Percentiles rank a stretch among this genome's conserved stretches.
phyloP scores from a whole-genome alignment of 257 asterid genomes.

The Nicotiana undulata region DNA sequence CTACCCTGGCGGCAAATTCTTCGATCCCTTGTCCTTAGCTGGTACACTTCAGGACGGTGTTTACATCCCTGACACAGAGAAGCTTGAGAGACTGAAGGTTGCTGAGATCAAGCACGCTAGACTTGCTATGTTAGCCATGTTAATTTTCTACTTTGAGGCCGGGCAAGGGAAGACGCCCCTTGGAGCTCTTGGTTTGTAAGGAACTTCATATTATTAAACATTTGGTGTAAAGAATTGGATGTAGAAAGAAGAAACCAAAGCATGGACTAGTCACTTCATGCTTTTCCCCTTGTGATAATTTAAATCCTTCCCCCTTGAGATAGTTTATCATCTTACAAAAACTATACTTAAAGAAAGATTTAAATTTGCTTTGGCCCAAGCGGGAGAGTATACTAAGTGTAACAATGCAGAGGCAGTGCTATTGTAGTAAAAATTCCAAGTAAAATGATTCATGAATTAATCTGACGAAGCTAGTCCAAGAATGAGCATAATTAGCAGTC shows the following conservation, averaged over 20 bases:
- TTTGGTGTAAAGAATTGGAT: conserved; percentile 16
- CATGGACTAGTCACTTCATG: conserved; percentile 5
- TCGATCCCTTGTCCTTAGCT: conserved; percentile 68
- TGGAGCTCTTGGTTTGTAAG: conserved; percentile 92
- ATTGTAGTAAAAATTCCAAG: not conserved
- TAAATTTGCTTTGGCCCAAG: not conserved
- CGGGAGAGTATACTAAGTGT: not conserved
- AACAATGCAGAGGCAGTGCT: not conserved
- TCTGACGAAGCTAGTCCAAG: not conserved
- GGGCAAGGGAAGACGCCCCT: conserved; percentile 99
- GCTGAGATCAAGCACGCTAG: conserved; percentile 98
- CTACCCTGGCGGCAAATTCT: conserved; percentile 92
- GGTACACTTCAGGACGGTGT: conserved; percentile 61
- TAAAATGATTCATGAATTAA: not conserved
- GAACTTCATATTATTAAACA: not conserved
- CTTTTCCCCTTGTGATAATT: not conserved
- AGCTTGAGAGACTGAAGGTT: conserved; percentile 83
- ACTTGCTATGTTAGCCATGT: conserved; percentile 91
- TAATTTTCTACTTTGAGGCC: conserved; percentile 88
- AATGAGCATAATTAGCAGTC: not conserved
- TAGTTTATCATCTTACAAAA: not conserved
- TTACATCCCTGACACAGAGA: conserved; percentile 65
- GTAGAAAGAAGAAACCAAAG: conserved; percentile 22
- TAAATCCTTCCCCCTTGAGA: not conserved
- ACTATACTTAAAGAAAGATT: not conserved